These are phyloP conservation scores for Dianthus caryophyllus DNA, from an alignment of 148 eudicot genomes.

Conservation along the genomic window DNA sequence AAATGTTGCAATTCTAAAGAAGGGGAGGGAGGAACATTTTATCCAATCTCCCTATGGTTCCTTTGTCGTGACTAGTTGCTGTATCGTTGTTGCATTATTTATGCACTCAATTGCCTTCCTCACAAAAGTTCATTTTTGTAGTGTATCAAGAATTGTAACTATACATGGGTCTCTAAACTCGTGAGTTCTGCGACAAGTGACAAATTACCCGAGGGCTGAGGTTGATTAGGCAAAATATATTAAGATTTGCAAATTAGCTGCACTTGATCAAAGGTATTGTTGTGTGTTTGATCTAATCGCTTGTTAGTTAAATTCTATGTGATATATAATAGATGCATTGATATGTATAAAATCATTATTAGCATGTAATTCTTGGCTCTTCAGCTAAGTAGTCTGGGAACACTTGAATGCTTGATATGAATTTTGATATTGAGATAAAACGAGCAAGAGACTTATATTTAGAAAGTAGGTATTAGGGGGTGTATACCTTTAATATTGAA, in stretches of 20 bases:
- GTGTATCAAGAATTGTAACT: constrained; percentile 6
- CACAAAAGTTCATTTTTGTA: constrained; percentile 13
- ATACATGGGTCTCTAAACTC: constrained; percentile 71
- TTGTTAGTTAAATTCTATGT: not conserved
- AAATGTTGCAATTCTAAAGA: too few species aligned
- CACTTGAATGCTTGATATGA: not conserved
- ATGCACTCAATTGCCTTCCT: constrained; percentile 1
- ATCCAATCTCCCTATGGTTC: not conserved
- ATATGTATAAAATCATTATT: not conserved
- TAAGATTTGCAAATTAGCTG: constrained; percentile 83
- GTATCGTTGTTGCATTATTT: not conserved
- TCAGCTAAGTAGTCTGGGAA: not conserved
- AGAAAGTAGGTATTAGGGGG: not conserved
- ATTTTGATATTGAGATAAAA: not conserved
- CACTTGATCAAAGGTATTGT: constrained; percentile 65
- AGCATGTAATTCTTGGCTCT: not conserved
- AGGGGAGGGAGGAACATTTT: too few species aligned
- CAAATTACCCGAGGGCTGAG: constrained; percentile 71
- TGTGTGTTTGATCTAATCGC: not conserved
- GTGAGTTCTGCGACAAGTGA: constrained; percentile 82
- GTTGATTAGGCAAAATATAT: constrained; percentile 86
- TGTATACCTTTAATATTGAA: not conserved
- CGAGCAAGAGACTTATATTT: not conserved
- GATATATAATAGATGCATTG: not conserved
- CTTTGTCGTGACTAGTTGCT: not conserved